These are phyloP conservation scores for Colletotrichum camelliae DNA, from an alignment of 2,329 filamentous ascomycete genomes.

Conservation along the genomic window DNA sequence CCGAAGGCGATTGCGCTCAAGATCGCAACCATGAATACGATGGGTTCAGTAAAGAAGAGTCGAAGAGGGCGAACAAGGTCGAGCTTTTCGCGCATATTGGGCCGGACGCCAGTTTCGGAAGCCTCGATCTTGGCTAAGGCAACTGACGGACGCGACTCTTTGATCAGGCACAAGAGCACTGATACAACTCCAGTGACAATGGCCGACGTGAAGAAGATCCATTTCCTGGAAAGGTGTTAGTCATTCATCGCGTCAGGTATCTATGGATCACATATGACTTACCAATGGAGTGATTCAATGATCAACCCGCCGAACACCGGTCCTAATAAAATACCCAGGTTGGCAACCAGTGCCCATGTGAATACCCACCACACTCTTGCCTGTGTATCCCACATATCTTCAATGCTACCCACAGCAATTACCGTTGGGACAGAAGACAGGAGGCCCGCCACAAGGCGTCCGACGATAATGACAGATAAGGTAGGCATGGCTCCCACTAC, in stretches of 20 bases:
- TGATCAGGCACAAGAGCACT: neutral
- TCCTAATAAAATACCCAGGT: neutral
- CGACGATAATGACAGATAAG: neutral
- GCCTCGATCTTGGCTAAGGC: neutral
- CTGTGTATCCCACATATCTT: constrained; percentile 9
- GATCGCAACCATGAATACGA: neutral
- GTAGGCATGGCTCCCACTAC: neutral
- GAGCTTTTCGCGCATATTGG: neutral
- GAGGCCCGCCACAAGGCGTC: neutral
- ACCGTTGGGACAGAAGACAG: neutral
- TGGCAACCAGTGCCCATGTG: neutral
- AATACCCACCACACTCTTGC: neutral
- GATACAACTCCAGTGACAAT: neutral
- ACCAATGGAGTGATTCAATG: neutral
- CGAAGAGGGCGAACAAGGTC: neutral
- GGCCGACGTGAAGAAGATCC: neutral
- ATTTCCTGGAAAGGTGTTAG: neutral
- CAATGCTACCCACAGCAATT: neutral
- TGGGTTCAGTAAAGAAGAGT: constrained; percentile 4
- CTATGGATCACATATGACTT: neutral
- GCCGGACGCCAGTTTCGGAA: neutral
- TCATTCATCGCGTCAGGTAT: fast-evolving
- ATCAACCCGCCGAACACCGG: neutral
- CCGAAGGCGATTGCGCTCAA: constrained; percentile 1
- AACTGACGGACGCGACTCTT: constrained; percentile 5